A percentile compares a stretch with the other conserved stretches of the same genome.
phyloP scores from a whole-genome alignment of 768 basidiomycete genomes.

The Jaapia argillacea region DNA sequence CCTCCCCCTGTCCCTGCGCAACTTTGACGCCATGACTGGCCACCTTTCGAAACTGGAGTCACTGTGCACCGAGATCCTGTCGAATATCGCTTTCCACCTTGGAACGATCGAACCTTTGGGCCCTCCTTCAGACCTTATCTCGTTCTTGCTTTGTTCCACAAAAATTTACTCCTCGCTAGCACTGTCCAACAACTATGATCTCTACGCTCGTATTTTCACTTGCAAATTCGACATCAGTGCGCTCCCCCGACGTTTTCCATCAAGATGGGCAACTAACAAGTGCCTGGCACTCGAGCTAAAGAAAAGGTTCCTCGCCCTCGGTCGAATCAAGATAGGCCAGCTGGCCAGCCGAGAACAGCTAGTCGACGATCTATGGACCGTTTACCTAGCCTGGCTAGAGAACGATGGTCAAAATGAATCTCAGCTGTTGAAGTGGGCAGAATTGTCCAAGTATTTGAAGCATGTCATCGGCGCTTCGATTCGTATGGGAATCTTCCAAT shows the following conservation, averaged over 20 bases:
- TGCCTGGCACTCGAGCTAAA: conserved; percentile 33
- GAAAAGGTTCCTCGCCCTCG: conserved; percentile 29
- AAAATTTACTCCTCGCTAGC: conserved; percentile 25
- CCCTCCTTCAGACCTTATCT: conserved; percentile 29
- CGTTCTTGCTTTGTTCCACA: conserved; percentile 29
- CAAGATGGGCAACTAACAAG: conserved; percentile 25
- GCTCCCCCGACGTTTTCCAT: conserved; percentile 26
- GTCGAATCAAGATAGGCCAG: conserved; percentile 26
- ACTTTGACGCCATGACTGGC: too few relatives aligned
- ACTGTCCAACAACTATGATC: conserved; percentile 22
- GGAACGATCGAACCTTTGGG: conserved; percentile 28
- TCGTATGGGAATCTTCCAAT: conserved; percentile 3
- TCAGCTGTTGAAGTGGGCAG: conserved; percentile 34
- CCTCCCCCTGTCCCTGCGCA: too few relatives aligned
- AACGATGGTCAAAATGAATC: conserved; percentile 35
- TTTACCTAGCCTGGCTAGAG: conserved; percentile 44
- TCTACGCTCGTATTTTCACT: conserved; percentile 35
- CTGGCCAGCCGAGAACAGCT: conserved; percentile 10
- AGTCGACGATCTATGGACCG: conserved; percentile 41
- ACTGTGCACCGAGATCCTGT: conserved; percentile 13
- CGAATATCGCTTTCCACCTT: conserved; percentile 32
- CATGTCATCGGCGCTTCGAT: conserved; percentile 14
- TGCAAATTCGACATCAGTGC: conserved; percentile 35
- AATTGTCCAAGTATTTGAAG: conserved; percentile 18
- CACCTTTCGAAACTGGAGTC: too few relatives aligned